These are phyloP conservation scores for Candida suzukii DNA, from an alignment of 805 yeast genomes.

Conservation along the genomic window DNA sequence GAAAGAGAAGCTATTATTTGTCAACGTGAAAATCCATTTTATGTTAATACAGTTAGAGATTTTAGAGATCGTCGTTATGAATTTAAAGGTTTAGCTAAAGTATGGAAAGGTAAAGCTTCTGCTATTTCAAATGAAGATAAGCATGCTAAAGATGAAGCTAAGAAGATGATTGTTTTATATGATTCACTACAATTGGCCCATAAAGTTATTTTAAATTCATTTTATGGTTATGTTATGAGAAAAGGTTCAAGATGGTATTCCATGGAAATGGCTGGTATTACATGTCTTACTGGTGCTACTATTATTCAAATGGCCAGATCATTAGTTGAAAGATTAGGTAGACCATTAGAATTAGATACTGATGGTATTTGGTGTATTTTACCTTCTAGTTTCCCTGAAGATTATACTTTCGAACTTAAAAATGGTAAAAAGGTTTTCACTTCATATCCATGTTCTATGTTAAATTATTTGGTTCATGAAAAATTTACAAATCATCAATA, in stretches of 20 bases:
- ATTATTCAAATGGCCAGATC: slow-evolving; percentile 96
- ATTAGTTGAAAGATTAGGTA: slow-evolving; percentile 84
- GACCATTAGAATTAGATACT: slow-evolving; percentile 94
- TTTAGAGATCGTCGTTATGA: slow-evolving; percentile 96
- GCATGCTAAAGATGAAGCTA: slow-evolving; percentile 76
- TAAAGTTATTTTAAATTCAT: slow-evolving; percentile 91
- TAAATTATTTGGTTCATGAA: slow-evolving; percentile 87
- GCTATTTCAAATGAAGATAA: slow-evolving; percentile 47
- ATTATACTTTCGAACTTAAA: slow-evolving; percentile 59
- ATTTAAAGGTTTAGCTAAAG: slow-evolving; percentile 87
- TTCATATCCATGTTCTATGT: slow-evolving; percentile 94
- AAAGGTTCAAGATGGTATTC: slow-evolving; percentile 99
- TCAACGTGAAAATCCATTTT: slow-evolving; percentile 96
- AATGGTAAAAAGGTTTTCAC: slow-evolving; percentile 72
- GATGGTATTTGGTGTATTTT: slow-evolving; percentile 99
- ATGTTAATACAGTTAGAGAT: slow-evolving; percentile 87
- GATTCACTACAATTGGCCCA: slow-evolving; percentile 96
- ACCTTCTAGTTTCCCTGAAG: slow-evolving; percentile 91
- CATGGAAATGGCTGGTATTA: slow-evolving; percentile 99
- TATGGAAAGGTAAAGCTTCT: slow-evolving; percentile 80
- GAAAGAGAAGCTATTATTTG: slow-evolving; percentile 92
- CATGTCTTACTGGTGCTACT: slow-evolving; percentile 96
- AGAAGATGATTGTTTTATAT: slow-evolving; percentile 86
- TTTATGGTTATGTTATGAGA: slow-evolving; percentile 98
- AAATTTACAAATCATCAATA: slow-evolving; percentile 92